These are phyloP conservation scores for Plantago elongata DNA, from an alignment of 257 asterid genomes.

Conservation along the genomic window DNA sequence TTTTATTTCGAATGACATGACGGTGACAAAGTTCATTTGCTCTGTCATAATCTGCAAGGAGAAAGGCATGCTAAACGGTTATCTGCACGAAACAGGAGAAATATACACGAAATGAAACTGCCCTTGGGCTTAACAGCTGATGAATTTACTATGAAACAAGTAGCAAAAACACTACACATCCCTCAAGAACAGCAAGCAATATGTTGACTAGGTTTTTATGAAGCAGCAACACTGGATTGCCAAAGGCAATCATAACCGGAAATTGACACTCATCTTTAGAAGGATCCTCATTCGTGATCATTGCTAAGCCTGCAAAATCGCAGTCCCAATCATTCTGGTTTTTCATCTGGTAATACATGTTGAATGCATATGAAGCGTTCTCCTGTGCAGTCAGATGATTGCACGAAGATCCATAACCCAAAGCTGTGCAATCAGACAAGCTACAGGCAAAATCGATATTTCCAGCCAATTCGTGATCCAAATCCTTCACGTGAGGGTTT, in stretches of 20 bases:
- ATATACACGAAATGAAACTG: too few species aligned
- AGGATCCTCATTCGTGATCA: constrained; percentile 67
- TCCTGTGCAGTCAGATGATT: constrained; percentile 52
- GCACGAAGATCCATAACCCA: constrained; percentile 88
- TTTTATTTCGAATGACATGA: not conserved
- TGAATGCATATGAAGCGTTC: constrained; percentile 94
- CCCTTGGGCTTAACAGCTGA: not conserved
- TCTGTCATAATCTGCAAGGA: not conserved
- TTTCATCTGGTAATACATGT: constrained; percentile 84
- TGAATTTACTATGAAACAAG: constrained; percentile 40
- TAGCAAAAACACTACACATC: constrained; percentile 67
- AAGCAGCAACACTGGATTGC: constrained; percentile 45
- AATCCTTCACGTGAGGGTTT: constrained; percentile 41
- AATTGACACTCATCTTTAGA: constrained; percentile 60
- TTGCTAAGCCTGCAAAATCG: constrained; percentile 69
- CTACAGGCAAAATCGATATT: constrained; percentile 83
- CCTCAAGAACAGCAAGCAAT: constrained; percentile 59
- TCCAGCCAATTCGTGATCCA: constrained; percentile 37
- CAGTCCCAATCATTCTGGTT: constrained; percentile 79
- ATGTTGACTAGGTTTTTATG: constrained; percentile 55
- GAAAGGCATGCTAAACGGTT: too few species aligned
- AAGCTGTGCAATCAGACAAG: constrained; percentile 75
- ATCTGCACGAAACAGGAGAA: too few species aligned
- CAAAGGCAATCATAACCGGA: constrained; percentile 71
- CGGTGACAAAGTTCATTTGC: not conserved